Base-by-base conservation (phyloP, 768 basidiomycete genomes). In the Gloeopeniophorella convolvens region DNA sequence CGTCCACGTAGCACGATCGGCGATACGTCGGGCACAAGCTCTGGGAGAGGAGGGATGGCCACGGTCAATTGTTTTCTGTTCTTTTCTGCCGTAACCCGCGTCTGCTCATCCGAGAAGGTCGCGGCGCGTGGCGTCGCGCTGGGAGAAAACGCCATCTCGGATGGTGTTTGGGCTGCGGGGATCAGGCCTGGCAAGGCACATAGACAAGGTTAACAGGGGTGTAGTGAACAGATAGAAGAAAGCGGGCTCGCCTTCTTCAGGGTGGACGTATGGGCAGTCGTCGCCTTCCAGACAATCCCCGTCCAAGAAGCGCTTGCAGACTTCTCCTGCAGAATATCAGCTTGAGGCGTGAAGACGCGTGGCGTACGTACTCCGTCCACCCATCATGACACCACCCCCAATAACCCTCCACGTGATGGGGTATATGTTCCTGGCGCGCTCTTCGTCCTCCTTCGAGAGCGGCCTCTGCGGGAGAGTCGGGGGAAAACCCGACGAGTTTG, bases 351-450 rank as follows among this genome's bases (percentile, higher is more conserved):
- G 32, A 45, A 28, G 15, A 42, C 27, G 36, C 13, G 32, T 10
- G 33, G 8, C 32, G 13, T 37, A 52, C 63, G 33, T 48, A 64
- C 66, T 57, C 30, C 45, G 55, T 11, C 65, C 77, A 52, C 73
- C 75, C 72, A 87, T 73, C 65, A 77, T 72, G n/a, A 87, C 85
- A 3, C 85, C 85, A 12, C 85, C 85, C 0, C 85, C 83, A 43
- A 88, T 83, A 11, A 88, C 84, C 35, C 85, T 74, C 85, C 85
- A 88, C 4, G 76, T 72, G 39, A 88, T 72, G 23, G 84, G 83
- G 57, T 78, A 82, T 62, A 70, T 83, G 50, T 79, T 59, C 70
- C 64, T 34, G 60, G 65, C 54, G 2, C 10, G 41, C 23, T 41
- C 33, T 5, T 50, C 48, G 15, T 49, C 44, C 18, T 11, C n/a